Evolutionary conservation across 371 early-diverging fungal species (phyloP).

Genomic region (Rhizomucor pusillus): DNA sequence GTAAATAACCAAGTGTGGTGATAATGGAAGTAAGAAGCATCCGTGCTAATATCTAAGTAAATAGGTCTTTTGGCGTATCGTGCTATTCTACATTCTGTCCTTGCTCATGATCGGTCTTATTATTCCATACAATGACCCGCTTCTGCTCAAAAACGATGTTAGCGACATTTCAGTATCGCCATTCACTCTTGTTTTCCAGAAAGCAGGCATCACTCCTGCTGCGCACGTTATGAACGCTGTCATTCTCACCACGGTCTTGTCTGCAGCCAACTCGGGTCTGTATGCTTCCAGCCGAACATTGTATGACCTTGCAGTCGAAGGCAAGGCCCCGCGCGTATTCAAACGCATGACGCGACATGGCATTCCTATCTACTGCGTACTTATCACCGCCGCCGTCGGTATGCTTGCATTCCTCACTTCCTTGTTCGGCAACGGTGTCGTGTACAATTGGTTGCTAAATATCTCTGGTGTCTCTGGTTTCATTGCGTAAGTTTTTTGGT

Average conservation of each 20-base stretch:
- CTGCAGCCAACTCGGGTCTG: constrained; percentile 71
- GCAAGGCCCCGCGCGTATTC: constrained; percentile 62
- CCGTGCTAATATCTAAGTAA: too few species aligned
- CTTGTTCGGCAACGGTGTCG: constrained; percentile 48
- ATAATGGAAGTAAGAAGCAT: too few species aligned
- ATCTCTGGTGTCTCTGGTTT: constrained; percentile 76
- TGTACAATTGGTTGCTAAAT: constrained; percentile 74
- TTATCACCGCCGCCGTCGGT: constrained; percentile 53
- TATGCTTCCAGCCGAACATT: constrained; percentile 69
- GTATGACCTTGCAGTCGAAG: constrained; percentile 61
- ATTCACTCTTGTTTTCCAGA: constrained; percentile 63
- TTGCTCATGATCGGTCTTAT: constrained; percentile 71
- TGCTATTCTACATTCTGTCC: constrained; percentile 64
- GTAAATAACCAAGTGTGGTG: too few species aligned
- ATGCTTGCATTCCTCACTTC: constrained; percentile 55
- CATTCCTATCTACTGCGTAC: constrained; percentile 51
- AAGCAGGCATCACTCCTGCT: constrained; percentile 63
- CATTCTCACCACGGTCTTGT: constrained; percentile 59
- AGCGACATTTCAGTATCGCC: constrained; percentile 57
- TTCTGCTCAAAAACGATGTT: constrained; percentile 44
- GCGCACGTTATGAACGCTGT: constrained; percentile 72
- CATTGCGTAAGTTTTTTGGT: constrained; percentile 79
- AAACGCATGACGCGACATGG: constrained; percentile 51
- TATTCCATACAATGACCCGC: constrained; percentile 54
- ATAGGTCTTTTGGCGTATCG: constrained; percentile 76